Percentiles rank a stretch among this genome's conserved stretches.
phyloP scores from a whole-genome alignment of 257 asterid genomes.

The Rhazya stricta region DNA sequence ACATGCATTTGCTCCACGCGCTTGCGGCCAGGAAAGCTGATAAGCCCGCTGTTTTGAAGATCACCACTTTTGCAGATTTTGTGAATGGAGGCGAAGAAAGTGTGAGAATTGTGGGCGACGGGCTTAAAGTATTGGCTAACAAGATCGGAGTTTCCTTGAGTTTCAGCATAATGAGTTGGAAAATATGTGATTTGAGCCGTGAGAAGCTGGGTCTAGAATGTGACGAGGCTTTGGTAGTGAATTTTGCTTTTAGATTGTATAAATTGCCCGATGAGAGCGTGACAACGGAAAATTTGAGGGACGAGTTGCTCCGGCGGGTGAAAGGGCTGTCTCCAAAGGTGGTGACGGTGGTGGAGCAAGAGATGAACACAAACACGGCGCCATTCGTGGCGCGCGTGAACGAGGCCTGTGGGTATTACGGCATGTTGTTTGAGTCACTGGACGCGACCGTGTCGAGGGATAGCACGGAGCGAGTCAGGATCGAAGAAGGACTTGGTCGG shows the following conservation, averaged over 20 bases:
- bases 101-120: conserved; percentile 31
- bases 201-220: conserved; percentile 37
- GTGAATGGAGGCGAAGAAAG: conserved; percentile 31
- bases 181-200: conserved; percentile 29
- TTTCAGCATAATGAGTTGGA: conserved; percentile 27
- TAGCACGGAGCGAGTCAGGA: conserved; percentile 39
- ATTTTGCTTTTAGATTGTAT: conserved; percentile 66
- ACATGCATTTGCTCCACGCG: conserved; percentile 73
- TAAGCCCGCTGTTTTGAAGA: conserved; percentile 34
- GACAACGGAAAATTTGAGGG: conserved; percentile 64
- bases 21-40: conserved; percentile 43
- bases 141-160: conserved; percentile 41
- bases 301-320: conserved; percentile 75
- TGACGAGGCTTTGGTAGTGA: conserved; percentile 59
- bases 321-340: conserved; percentile 56
- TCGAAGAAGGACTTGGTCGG: conserved; percentile 79
- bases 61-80: conserved; percentile 51
- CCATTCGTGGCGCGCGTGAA: conserved; percentile 62
- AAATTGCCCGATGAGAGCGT: conserved; percentile 87
- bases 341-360: conserved; percentile 78
- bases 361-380: conserved; percentile 68
- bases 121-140: conserved; percentile 35
- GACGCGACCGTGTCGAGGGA: conserved; percentile 50
- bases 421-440: conserved; percentile 62
- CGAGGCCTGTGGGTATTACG: conserved; percentile 55